Conservation (phyloP, 148 eudicot genomes). For the Persicaria tinctoria region DNA sequence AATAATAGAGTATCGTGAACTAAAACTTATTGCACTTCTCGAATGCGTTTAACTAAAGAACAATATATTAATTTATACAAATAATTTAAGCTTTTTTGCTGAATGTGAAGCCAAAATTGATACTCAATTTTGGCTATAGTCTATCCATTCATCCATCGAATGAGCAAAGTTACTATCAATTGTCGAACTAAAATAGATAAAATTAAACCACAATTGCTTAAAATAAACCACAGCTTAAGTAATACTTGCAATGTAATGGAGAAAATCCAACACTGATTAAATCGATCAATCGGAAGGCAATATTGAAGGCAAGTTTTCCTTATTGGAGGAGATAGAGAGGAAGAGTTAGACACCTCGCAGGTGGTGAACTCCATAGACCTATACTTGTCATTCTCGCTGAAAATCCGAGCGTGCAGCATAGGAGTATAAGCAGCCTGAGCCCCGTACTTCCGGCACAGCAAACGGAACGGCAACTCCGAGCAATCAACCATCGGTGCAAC, state of each 20-base stretch:
- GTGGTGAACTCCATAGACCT: slow-evolving; percentile 68
- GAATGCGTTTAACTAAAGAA: too few species aligned
- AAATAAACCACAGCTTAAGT: too few species aligned
- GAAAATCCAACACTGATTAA: too few species aligned
- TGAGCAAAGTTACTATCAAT: too few species aligned
- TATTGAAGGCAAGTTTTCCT: not conserved
- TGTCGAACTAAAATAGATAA: too few species aligned
- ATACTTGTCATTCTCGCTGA: slow-evolving; percentile 72
- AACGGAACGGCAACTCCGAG: slow-evolving; percentile 89
- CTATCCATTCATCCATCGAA: too few species aligned
- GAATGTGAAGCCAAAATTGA: too few species aligned
- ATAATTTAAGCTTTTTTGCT: too few species aligned
- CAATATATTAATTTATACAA: too few species aligned
- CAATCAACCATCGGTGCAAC: slow-evolving; percentile 98
- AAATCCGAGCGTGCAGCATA: slow-evolving; percentile 82
- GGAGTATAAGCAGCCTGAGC: slow-evolving; percentile 95
- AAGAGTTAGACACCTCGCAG: slow-evolving; percentile 42
- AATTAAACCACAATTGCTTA: too few species aligned
- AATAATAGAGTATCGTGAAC: not conserved
- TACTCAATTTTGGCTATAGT: too few species aligned
- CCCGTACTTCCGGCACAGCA: slow-evolving; percentile 84
- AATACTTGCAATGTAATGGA: too few species aligned
- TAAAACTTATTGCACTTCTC: not conserved
- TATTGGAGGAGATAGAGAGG: not conserved
- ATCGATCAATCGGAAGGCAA: not conserved